phyloP scores from a whole-genome alignment of 2,329 filamentous ascomycete genomes.

The Sporothrix variecibatus region DNA sequence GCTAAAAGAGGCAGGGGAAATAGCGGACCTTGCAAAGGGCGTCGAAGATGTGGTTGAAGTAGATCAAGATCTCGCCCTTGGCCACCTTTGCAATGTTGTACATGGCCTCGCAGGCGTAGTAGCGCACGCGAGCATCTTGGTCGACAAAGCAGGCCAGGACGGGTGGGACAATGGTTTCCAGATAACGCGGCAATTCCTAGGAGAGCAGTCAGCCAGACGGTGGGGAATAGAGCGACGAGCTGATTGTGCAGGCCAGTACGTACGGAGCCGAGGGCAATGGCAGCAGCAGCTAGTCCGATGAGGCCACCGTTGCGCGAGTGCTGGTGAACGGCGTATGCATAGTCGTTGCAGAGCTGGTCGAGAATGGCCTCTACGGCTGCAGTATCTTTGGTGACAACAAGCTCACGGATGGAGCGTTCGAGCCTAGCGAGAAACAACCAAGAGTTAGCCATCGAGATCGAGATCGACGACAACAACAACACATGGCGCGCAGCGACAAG shows the following conservation, averaged over 20 bases:
- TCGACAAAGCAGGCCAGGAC: constrained; percentile 97
- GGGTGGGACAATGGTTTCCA: constrained; percentile 91
- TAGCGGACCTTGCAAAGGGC: constrained; percentile 82
- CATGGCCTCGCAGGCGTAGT: constrained; percentile 99
- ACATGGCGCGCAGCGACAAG: background rate
- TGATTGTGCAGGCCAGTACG: background rate
- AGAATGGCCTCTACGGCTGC: constrained; percentile 83
- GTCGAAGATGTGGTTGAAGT: constrained; percentile 99
- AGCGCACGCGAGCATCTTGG: constrained; percentile 93
- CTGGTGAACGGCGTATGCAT: constrained; percentile 95
- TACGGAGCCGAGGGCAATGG: constrained; percentile 91
- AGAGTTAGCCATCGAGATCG: background rate
- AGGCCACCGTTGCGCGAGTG: constrained; percentile 95
- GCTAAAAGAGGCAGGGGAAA: background rate
- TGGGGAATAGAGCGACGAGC: background rate
- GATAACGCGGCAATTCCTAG: constrained; percentile 86
- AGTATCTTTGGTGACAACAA: constrained; percentile 74
- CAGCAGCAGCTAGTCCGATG: constrained; percentile 91
- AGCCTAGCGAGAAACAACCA: constrained; percentile 59
- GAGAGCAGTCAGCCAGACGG: background rate
- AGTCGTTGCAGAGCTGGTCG: constrained; percentile 95
- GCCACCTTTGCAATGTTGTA: constrained; percentile 99
- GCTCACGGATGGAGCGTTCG: constrained; percentile 85
- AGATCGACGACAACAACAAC: background rate
- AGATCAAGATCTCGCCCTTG: constrained; percentile 93